Evolutionary conservation across 106 monocot species (phyloP).

Genomic region (Acanthochlamys bracteata): DNA sequence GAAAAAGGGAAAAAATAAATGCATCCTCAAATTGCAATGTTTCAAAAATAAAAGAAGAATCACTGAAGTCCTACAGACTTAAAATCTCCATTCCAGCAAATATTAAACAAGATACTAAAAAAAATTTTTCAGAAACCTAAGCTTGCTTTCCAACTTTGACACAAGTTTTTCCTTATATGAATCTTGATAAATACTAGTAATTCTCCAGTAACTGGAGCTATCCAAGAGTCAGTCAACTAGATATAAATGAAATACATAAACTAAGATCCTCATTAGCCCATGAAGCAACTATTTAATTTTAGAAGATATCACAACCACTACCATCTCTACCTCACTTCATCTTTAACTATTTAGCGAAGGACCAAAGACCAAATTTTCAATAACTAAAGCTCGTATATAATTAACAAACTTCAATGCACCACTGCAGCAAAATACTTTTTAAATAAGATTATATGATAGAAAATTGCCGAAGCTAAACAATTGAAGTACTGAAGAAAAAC

Average conservation of each 20-base stretch:
- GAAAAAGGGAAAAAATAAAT: background rate
- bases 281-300: background rate
- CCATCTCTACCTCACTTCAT: background rate
- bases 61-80: background rate
- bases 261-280: background rate
- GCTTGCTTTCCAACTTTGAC: too few relatives aligned
- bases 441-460: background rate
- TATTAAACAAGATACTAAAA: background rate
- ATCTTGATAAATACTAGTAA: background rate
- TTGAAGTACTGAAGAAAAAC: background rate
- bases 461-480: background rate
- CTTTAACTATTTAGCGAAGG: background rate
- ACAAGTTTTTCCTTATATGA: too few relatives aligned
- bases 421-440: background rate
- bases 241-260: background rate
- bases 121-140: too few relatives aligned
- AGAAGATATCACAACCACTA: background rate
- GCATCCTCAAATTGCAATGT: background rate
- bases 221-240: background rate
- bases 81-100: background rate
- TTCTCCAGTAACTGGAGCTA: background rate
- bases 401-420: conserved; percentile 1
- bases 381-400: background rate
- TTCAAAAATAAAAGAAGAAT: background rate
- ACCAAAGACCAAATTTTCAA: background rate